Evolutionary conservation across 1,139 yeast genomes (phyloP), one percentile per base, ranked within the genome.

Genomic region (Diutina catenulata): DNA sequence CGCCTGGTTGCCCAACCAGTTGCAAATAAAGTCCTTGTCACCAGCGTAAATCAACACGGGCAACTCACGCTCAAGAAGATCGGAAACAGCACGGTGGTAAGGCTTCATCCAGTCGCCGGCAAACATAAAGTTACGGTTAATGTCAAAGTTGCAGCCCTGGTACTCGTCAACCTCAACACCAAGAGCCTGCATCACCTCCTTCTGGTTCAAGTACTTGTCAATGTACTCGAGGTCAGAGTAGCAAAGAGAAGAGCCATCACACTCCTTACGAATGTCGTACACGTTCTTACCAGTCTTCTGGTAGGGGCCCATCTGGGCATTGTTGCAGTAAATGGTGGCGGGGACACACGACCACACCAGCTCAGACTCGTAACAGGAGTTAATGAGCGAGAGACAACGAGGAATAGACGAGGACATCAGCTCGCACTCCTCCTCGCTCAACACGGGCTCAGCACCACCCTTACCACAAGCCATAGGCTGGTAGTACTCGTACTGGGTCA

Each of bases 391-490:
- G 49, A 78, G 64, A 67, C 98, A 91, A 58, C 94, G 77, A 46
- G 88, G 94, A 53, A 81, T 67, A 32, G 80, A 63, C 42, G 68
- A 72, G 41, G 70, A 63, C 94, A 88, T 84, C 38, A 68, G 64
- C 40, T 76, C 71, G 65, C 98, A 91, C 57, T 82, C 80, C 45
- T 80, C 88, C 38, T 80, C 83, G 28, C 71, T 66, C 50, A 91
- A 65, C 8, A 87, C 94, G 8, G 94, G 68, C 29, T 82, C 80
- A 48, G 78, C 82, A 37, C 95, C 97, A 53, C 95, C 95, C 51
- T 76, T 68, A 47, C 96, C 95, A 62, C 98, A 91, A 9, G 96
- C 97, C 98, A 91, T 91, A 58, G 94, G 94, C 63, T 83, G 82
- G 62, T 86, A 91, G 59, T 77, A 77, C 49, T 80, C 81, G 59